phyloP scores from a whole-genome alignment of 495 filamentous ascomycete genomes.

The Pyrenula aspistea region DNA sequence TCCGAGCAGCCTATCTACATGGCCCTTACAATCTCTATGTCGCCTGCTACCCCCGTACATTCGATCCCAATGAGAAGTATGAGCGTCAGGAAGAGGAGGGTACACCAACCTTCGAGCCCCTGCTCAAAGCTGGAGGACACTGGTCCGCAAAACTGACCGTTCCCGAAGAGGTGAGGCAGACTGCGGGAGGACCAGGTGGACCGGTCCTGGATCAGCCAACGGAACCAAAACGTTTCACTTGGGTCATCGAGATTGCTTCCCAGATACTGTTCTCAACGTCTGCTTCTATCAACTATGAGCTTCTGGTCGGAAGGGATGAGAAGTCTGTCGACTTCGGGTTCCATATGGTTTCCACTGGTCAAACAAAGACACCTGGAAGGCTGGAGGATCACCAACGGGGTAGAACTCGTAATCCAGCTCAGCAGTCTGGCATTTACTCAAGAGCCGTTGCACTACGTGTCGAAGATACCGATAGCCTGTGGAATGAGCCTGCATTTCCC shows the following conservation, averaged over 20 bases:
- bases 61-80: conserved; percentile 64
- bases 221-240: conserved; percentile 48
- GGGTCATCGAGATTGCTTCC: conserved; percentile 84
- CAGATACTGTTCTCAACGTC: conserved; percentile 86
- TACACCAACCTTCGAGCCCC: conserved; percentile 81
- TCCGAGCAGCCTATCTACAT: conserved; percentile 91
- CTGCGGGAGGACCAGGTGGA: conserved; percentile 25
- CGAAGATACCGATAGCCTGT: conserved; percentile 79
- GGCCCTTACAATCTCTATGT: conserved; percentile 87
- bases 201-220: conserved; percentile 10
- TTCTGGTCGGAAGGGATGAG: conserved; percentile 76
- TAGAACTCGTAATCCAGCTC: conserved; percentile 23
- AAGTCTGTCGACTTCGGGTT: conserved; percentile 58
- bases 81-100: conserved; percentile 48
- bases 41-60: conserved; percentile 67
- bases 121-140: conserved; percentile 82
- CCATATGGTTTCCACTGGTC: conserved; percentile 28
- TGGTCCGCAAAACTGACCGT: conserved; percentile 71
- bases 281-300: conserved; percentile 81
- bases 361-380: conserved; percentile 47
- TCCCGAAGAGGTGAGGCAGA: conserved; percentile 54
- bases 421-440: conserved; percentile 54
- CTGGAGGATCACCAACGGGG: conserved; percentile 58
- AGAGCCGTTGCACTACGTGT: conserved; percentile 62
- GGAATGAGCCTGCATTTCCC: conserved; percentile 80